Evolutionary conservation across 2,329 filamentous ascomycete species (phyloP), one percentile per base, ranked within the genome.

Genomic region (Zasmidium angulare): DNA sequence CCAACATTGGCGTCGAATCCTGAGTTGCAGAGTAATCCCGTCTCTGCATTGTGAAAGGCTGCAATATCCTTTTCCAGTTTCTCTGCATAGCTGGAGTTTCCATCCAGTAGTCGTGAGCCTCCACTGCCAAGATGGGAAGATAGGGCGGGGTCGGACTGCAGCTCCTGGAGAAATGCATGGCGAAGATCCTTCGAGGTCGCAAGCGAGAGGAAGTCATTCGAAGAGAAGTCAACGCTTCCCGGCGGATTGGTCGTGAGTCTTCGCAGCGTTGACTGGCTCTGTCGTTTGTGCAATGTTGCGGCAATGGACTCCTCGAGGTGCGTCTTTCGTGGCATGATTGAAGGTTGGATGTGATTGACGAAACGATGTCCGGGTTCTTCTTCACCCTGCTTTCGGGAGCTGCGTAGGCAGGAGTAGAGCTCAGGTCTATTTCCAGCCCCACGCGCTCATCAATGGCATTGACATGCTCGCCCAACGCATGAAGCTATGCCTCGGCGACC

Each of bases 191-290:
- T 68, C 7, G 78, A 82, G 0, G 74, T 79, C 1, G 77, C 81
- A 2, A 89, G 75, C 0, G 85, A 87, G 11, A 89, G 79, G 61
- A 88, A 86, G 70, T 89, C 86, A 70, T 87, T 88, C 50, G 85
- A 87, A 1, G 84, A 86, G 67, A 89, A 88, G 72, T 89, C 86
- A 22, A 72, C 69, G 2, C 69, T 61, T 36, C 68, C 69, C 12
- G 74, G 63, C 0, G 79, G 74, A 22, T 76, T 71, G 11, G 78
- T 72, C n/a, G 81, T 82, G 20, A 84, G 70, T 46, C 71, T 72
- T 50, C 82, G 77, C 11, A 81, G 76, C 22, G 77, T 77, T 6
- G 78, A 78, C 55, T 77, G 77, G 29, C 72, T 64, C 56, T 76
- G 73, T 58, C 81, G 74, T 50, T 72, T 74, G 55, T 75, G 65